These are phyloP conservation scores for Aspergillus sp. DNA, from an alignment of 2,329 filamentous ascomycete species.

Conservation along the genomic window DNA sequence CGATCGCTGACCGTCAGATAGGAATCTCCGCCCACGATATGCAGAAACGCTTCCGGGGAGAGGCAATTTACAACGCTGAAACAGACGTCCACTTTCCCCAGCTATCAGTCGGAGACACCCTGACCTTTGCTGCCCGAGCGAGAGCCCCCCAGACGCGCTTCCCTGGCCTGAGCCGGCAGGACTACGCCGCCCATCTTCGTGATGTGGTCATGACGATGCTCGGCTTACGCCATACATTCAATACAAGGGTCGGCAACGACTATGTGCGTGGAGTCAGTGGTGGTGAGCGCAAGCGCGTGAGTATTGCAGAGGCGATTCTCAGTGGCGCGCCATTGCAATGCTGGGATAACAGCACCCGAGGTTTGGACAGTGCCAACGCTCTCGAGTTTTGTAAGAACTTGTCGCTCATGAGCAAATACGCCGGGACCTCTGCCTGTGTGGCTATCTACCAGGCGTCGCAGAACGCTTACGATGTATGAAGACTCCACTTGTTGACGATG, in stretches of 20 bases:
- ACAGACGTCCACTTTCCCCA: slow-evolving; percentile 82
- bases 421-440: slow-evolving; percentile 55
- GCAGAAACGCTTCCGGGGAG: slow-evolving; percentile 77
- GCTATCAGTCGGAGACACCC: slow-evolving; percentile 76
- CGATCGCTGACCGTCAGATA: too few species aligned
- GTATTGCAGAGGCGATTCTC: slow-evolving; percentile 59
- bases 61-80: slow-evolving; percentile 85
- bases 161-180: slow-evolving; percentile 47
- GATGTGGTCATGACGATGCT: slow-evolving; percentile 52
- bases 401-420: slow-evolving; percentile 54
- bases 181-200: slow-evolving; percentile 48
- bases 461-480: slow-evolving; percentile 52
- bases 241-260: slow-evolving; percentile 56
- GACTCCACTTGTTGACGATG: neutral
- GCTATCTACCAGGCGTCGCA: slow-evolving; percentile 61
- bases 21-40: slow-evolving; percentile 37
- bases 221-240: slow-evolving; percentile 55
- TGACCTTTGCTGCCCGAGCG: slow-evolving; percentile 78
- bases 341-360: slow-evolving; percentile 56
- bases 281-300: slow-evolving; percentile 65
- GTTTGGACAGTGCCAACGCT: slow-evolving; percentile 60
- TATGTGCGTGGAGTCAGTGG: slow-evolving; percentile 65
- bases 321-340: slow-evolving; percentile 53
- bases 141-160: slow-evolving; percentile 51
- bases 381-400: slow-evolving; percentile 61